phyloP scores from a whole-genome alignment of 495 filamentous ascomycete species.

The Penicillium angulare region DNA sequence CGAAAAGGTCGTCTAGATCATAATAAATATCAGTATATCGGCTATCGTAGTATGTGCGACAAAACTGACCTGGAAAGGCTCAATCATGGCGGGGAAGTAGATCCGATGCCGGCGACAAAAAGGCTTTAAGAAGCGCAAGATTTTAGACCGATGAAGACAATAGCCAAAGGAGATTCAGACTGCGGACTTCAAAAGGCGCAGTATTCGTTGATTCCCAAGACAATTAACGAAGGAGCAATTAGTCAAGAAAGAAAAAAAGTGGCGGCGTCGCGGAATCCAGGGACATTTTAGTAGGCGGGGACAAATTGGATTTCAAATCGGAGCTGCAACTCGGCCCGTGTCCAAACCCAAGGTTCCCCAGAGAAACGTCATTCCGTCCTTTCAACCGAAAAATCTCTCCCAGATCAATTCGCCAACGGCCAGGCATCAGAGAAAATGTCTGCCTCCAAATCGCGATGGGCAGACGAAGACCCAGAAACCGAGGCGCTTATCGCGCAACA shows the following conservation, averaged over 20 bases:
- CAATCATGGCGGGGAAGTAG: conserved; percentile 46
- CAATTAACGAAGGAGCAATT: background rate
- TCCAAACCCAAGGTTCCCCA: conserved; percentile 15
- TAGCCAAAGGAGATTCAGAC: background rate
- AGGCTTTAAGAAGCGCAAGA: background rate
- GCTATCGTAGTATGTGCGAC: background rate
- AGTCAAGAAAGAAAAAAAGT: conserved; percentile 4
- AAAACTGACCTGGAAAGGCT: conserved; percentile 56
- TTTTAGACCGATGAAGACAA: background rate
- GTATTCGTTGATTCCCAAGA: no score
- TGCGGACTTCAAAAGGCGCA: no score
- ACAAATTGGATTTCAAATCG: conserved; percentile 40
- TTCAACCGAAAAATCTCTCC: conserved; percentile 3
- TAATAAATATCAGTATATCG: conserved; percentile 1
- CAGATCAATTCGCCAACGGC: background rate
- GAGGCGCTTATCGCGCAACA: conserved; percentile 66
- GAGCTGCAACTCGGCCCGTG: conserved; percentile 25
- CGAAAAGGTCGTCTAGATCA: conserved; percentile 80
- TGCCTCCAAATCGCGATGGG: conserved; percentile 79
- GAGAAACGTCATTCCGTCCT: conserved; percentile 33
- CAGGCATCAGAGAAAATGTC: conserved; percentile 50
- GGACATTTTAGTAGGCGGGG: conserved; percentile 23
- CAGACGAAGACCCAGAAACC: conserved; percentile 68
- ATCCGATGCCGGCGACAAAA: conserved; percentile 10
- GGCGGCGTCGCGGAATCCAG: background rate